Base-by-base conservation (phyloP, 2,329 filamentous ascomycete genomes). In the Fusarium piperis region DNA sequence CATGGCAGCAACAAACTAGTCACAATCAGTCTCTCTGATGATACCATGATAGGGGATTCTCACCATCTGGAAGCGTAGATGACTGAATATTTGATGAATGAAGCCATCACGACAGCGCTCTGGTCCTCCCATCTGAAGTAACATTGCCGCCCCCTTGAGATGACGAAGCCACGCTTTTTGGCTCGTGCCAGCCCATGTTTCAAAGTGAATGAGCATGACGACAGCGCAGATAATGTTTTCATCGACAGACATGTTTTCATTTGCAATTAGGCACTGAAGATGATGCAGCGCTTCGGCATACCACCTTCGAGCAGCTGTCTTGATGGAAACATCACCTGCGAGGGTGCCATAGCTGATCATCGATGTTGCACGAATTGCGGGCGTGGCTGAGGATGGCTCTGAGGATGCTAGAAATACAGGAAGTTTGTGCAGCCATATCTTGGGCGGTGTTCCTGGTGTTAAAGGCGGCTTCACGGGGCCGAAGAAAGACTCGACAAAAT, bases 401-500 rank as follows among this genome's bases (percentile, higher is more conserved):
- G 51, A 15, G 13, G 64, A 44, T 15, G 39, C 28, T 4, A 67
- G 28, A n/a, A 67, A 52, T 10, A 44, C 33, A 2, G 64, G 64
- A 7, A 67, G 60, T 3, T 67, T 56, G 20, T 67, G 56, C 8
- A 67, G 33, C 64, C 64, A 67, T 52, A 52, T 64, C 26, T 56
- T 67, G 5, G 48, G 13, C 2, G 60, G 48, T 23, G 38, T 41
- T 7, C 60, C 56, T 3, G 61, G 64, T 6, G 46, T n/a, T 23
- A 60, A 48, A 3, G 60, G 48, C 18, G 55, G 48, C 33, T 64
- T 64, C 56, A 56, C 39, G n/a, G 60, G 23, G 6, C 64, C 55
- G n/a, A 67, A 67, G 55, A 67, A 67, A 11, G 60, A 64, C 51
- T 67, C 64, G 33, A 67, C 59, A 26, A 67, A 64, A 4, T 67